Evolutionary conservation across 108 stramenopile genomes (phyloP), one percentile per base, ranked within the genome.

Genomic region (Pseudonitzschia multiseries): DNA sequence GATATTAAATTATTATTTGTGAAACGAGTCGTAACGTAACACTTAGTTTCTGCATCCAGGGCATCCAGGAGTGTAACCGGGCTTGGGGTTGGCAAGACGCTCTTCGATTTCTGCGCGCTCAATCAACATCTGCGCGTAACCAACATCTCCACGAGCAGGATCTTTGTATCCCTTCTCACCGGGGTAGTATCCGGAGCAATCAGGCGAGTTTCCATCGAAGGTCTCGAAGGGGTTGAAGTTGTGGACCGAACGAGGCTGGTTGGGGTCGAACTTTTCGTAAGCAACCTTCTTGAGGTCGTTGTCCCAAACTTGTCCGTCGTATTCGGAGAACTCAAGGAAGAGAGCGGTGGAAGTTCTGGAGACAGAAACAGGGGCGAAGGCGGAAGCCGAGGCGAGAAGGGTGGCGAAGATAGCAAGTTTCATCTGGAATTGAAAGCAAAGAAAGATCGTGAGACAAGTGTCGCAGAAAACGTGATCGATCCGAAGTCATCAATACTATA

Each of bases 141-240:
- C 89, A 57, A 87, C 86, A 82, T 93, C 92, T 42, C 83, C 83
- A 71, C 94, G 91, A 17, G 69, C 71, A 57, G 96, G 96, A 75
- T 96, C 96, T 87, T 95, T 95, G 90, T 95, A 96, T 31, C 83
- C 80, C 59, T 75, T 36, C 86, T 91, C 93, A 74, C 93, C 93
- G 43, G 93, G 93, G 87, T 84, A 94, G 82, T 81, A 82, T 28
- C 93, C 93, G 64, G 88, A 89, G 27, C 84, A 82, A 81, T 94
- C 92, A 56, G 78, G 81, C 4, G 81, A 79, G 89, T 91, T 94
- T 65, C 89, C 81, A 20, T 82, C 81, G 62, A 57, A 82, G 22
- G 81, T 82, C 66, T 96, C 93, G 88, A 96, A 96, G 72, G 96
- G 96, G 91, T 96, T 94, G 93, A 96, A 96, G 90, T 96, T 96